A percentile compares a stretch with the other conserved stretches of the same genome.
Conservation (phyloP, 345 rosid species). For the Luvunga scandens region DNA sequence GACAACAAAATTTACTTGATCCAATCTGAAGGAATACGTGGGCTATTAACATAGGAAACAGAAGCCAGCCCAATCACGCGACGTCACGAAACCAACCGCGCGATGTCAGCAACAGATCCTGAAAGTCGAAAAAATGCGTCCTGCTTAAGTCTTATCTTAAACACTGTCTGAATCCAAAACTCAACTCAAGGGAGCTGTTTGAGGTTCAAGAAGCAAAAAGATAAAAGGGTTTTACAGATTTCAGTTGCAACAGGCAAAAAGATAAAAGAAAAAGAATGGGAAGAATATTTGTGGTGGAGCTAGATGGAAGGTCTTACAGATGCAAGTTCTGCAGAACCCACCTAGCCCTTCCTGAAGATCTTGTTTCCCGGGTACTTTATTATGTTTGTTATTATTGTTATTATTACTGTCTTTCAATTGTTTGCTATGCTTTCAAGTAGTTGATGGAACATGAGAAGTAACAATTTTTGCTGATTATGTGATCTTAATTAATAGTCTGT, state of each 20-base stretch:
- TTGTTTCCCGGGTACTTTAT: slow-evolving; percentile 55
- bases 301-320: slow-evolving; percentile 87
- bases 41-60: background rate
- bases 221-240: background rate
- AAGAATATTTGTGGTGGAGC: slow-evolving; percentile 80
- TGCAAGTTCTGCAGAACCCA: slow-evolving; percentile 89
- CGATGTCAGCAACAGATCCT: background rate
- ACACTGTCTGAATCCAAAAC: background rate
- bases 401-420: background rate
- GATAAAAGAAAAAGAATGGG: slow-evolving; percentile 45
- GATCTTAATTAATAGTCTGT: background rate
- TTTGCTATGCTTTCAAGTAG: background rate
- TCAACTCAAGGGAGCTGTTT: background rate
- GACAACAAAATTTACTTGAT: too few species aligned
- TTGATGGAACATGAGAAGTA: background rate
- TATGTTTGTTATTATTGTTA: background rate
- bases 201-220: background rate
- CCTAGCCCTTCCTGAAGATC: slow-evolving; percentile 69
- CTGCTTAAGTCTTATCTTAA: background rate
- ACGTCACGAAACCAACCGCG: too few species aligned
- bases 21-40: background rate
- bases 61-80: background rate
- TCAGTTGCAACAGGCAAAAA: background rate
- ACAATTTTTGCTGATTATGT: background rate
- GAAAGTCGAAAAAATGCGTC: background rate